These are phyloP conservation scores for Balamuthia mandrillaris DNA, from an alignment of 208 protist species.

Conservation along the genomic window DNA sequence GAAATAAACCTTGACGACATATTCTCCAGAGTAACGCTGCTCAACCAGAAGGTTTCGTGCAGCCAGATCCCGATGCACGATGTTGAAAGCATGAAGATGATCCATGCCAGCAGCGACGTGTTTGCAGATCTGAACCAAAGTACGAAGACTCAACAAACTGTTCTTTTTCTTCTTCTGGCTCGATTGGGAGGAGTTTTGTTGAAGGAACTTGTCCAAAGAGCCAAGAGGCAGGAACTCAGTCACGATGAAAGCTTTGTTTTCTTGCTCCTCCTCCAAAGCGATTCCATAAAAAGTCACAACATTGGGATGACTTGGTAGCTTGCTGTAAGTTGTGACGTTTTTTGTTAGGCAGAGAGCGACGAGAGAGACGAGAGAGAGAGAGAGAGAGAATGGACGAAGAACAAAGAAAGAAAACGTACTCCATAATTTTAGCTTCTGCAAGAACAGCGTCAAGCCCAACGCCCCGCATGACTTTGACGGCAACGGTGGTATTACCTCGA, in stretches of 20 bases:
- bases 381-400: too few species aligned
- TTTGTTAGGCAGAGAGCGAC: too few species aligned
- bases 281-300: slow-evolving; percentile 34
- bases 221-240: slow-evolving; percentile 37
- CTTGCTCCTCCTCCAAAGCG: background rate
- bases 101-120: slow-evolving; percentile 32
- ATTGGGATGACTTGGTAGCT: slow-evolving; percentile 20
- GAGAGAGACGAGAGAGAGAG: too few species aligned
- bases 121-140: slow-evolving; percentile 28
- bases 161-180: too few species aligned
- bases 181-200: too few species aligned
- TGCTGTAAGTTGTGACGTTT: too few species aligned
- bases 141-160: too few species aligned
- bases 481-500: slow-evolving; percentile 31
- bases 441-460: background rate
- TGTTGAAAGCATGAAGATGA: background rate
- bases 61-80: slow-evolving; percentile 22
- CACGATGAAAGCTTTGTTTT: slow-evolving; percentile 7
- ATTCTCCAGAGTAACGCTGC: background rate
- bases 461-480: slow-evolving; percentile 6
- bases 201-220: slow-evolving; percentile 17
- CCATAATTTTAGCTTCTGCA: slow-evolving; percentile 30
- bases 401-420: background rate
- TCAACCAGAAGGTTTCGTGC: slow-evolving; percentile 27
- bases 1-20: slow-evolving; percentile 3